Base-by-base conservation (phyloP, 1,139 yeast species). In the Arxiozyma heterogenica region DNA sequence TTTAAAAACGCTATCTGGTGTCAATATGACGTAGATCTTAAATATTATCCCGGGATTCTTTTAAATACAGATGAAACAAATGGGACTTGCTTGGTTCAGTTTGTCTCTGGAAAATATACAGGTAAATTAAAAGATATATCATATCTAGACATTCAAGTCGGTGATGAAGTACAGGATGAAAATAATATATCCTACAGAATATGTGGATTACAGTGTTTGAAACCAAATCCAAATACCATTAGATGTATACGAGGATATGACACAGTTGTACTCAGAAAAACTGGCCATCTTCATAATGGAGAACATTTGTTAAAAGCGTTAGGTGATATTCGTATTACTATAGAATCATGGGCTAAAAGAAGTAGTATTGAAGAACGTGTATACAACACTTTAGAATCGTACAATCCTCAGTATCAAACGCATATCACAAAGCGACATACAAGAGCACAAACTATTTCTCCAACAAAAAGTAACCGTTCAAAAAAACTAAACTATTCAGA, bases 231-330 rank as follows among this genome's bases (percentile, higher is more conserved):
- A 7, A 46, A 57, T 38, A 54, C 60, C 0, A 75, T 82, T 6
- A 65, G 72, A 46, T 83, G 88, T 61, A 72, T 82, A 54, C 68
- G 88, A 60, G 89, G 89, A 0, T 83, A 72, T 62, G 82, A 82
- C 63, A 65, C 73, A 3, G 75, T 80, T 1, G 64, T 72, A 57
- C 65, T 77, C 54, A 69, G 69, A 49, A 55, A 65, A 30, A 59
- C 61, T 41, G 61, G 64, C 20, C 57, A 60, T 41, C 65, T 65
- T 41, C 64, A 50, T 61, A 58, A 2, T 55, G 59, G 47, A 58
- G 59, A 42, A 49, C 53, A 15, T 15, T 18, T 46, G 15, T 12
- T 46, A 15, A 46, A 34, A 46, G 42, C 49, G 8, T 22, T 46
- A 18, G 25, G 41, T 23, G 49, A 46, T 27, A 46, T 46, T 46